A percentile compares a stretch with the other conserved stretches of the same genome.
Conservation (phyloP, 495 filamentous ascomycete genomes). For the Tuber magnatum region DNA sequence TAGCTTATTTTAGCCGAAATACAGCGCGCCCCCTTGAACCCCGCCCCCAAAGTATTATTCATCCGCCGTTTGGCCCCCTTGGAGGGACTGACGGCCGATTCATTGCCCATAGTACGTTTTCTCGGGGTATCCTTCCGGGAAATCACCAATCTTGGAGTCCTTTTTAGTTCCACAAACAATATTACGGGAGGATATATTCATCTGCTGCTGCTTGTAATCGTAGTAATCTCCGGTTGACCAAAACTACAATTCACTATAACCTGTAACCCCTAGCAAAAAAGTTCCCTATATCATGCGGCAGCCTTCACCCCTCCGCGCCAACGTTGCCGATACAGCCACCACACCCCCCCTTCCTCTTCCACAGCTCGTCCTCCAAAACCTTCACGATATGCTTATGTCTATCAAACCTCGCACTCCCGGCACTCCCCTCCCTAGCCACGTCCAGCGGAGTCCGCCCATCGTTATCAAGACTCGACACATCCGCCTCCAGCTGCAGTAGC, state of each 20-base stretch:
- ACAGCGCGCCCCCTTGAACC: background rate
- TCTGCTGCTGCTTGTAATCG: background rate
- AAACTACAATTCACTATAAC: background rate
- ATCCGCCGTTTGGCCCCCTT: background rate
- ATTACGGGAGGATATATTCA: background rate
- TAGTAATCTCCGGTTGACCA: background rate
- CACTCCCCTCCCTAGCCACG: background rate
- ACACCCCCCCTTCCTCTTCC: background rate
- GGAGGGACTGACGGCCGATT: background rate
- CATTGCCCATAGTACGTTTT: background rate
- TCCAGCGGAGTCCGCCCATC: conserved; percentile 3
- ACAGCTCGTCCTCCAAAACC: background rate
- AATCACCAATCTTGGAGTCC: background rate
- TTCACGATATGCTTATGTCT: background rate
- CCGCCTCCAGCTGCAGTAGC: conserved; percentile 9
- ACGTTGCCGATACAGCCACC: background rate
- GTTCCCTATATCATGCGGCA: background rate
- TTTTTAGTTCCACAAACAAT: background rate
- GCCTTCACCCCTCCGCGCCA: background rate
- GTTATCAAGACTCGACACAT: conserved; percentile 11
- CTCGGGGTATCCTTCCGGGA: background rate
- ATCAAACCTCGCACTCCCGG: background rate
- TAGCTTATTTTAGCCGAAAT: background rate
- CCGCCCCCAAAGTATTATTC: background rate
- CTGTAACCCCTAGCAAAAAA: background rate